A percentile compares a stretch with the other conserved stretches of the same genome.
Evolutionary conservation across 306 rosid species (phyloP).

Genomic region (Cercis canadensis): DNA sequence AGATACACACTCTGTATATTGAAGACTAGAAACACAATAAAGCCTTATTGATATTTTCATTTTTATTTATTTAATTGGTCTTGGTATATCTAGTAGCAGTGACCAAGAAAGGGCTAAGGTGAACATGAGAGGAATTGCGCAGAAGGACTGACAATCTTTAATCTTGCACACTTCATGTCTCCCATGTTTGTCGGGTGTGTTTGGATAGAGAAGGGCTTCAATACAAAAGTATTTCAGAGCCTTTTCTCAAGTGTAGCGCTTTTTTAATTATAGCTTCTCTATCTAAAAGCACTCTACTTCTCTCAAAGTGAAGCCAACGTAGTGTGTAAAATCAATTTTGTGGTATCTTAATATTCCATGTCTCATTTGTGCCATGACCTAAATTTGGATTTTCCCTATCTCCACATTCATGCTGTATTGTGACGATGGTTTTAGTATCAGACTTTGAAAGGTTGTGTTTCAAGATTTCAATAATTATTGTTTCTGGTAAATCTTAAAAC

Average conservation of each 20-base stretch:
- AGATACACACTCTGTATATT: background rate
- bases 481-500: background rate
- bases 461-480: background rate
- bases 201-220: too few relatives aligned
- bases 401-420: conserved; percentile 15
- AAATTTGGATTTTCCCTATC: background rate
- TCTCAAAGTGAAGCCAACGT: background rate
- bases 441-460: background rate
- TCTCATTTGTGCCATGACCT: background rate
- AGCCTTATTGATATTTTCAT: background rate
- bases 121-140: background rate
- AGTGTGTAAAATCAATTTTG: background rate
- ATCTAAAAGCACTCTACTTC: background rate
- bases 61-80: conserved; percentile 6
- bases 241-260: too few relatives aligned
- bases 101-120: too few relatives aligned
- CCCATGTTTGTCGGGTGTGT: too few relatives aligned
- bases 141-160: background rate
- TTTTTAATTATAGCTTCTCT: too few relatives aligned
- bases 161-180: too few relatives aligned
- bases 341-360: background rate
- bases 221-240: too few relatives aligned
- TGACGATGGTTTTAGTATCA: background rate
- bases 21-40: background rate
- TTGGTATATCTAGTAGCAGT: too few relatives aligned